phyloP scores from a whole-genome alignment of 176 grass and related monocot species.

The Zoysia japonica region DNA sequence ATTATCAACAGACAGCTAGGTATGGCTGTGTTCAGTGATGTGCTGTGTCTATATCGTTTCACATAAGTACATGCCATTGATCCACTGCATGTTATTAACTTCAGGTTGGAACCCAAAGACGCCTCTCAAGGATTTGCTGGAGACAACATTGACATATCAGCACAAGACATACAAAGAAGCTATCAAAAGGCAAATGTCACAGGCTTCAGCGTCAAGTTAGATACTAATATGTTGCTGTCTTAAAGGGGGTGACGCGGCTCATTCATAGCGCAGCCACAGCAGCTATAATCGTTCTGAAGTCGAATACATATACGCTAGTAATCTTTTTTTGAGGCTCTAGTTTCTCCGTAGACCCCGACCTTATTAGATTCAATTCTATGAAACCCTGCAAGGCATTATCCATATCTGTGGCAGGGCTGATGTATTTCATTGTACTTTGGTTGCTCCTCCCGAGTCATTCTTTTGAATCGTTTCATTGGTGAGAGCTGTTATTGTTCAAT shows the following conservation, averaged over 20 bases:
- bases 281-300: constrained; percentile 31
- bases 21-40: constrained; percentile 19
- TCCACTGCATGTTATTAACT: constrained; percentile 1
- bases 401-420: constrained; percentile 36
- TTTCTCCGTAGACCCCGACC: constrained; percentile 19
- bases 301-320: constrained; percentile 35
- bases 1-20: constrained; percentile 94
- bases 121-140: constrained; percentile 77
- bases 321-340: constrained; percentile 35
- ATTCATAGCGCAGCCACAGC: constrained; percentile 6
- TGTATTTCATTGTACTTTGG: constrained; percentile 40
- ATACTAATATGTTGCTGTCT: background rate
- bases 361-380: constrained; percentile 22
- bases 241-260: background rate
- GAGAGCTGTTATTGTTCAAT: constrained; percentile 30
- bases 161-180: constrained; percentile 95
- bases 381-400: constrained; percentile 23
- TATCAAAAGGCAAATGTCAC: constrained; percentile 68
- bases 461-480: constrained; percentile 23
- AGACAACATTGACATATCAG: constrained; percentile 89
- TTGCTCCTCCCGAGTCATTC: constrained; percentile 33
- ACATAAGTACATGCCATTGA: background rate
- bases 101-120: constrained; percentile 98
- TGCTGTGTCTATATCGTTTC: background rate
- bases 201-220: constrained; percentile 65